These are phyloP conservation scores for Saussurea involucrata DNA, from an alignment of 129 eudicot species.

Conservation along the genomic window DNA sequence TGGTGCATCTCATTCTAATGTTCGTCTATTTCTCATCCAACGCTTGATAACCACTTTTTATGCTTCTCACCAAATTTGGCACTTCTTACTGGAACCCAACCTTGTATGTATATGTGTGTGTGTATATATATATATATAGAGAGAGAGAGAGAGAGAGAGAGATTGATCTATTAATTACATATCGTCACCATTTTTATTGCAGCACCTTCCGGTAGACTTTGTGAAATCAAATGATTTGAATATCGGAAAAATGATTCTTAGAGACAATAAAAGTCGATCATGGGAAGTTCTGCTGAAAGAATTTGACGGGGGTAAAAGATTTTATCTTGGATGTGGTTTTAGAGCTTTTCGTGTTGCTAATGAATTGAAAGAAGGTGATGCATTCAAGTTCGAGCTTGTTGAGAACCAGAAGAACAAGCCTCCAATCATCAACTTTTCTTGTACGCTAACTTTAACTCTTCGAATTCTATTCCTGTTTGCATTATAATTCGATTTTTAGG, in stretches of 20 bases:
- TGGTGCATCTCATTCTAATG: too few relatives aligned
- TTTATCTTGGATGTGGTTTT: slow-evolving; percentile 5
- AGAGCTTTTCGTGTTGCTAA: slow-evolving; percentile 6
- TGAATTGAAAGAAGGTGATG: slow-evolving; percentile 17
- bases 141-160: too few relatives aligned
- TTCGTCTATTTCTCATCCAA: too few relatives aligned
- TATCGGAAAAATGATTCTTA: slow-evolving; percentile 10
- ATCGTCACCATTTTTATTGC: background rate
- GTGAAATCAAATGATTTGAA: slow-evolving; percentile 8
- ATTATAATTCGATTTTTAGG: background rate
- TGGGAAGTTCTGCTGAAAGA: slow-evolving; percentile 11
- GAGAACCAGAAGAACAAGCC: slow-evolving; percentile 19
- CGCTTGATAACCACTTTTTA: too few relatives aligned
- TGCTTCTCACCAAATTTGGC: too few relatives aligned
- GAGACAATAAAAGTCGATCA: slow-evolving; percentile 10
- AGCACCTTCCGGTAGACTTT: slow-evolving; percentile 18
- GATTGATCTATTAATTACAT: background rate
- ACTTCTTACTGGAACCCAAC: too few relatives aligned
- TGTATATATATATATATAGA: too few relatives aligned
- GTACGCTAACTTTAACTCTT: background rate
- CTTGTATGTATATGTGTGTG: too few relatives aligned
- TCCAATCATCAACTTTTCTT: slow-evolving; percentile 12
- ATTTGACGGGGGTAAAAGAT: background rate
- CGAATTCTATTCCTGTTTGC: background rate
- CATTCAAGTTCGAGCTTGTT: slow-evolving; percentile 24